phyloP scores from a whole-genome alignment of 495 filamentous ascomycete species.

The Penicillium maclennaniae region DNA sequence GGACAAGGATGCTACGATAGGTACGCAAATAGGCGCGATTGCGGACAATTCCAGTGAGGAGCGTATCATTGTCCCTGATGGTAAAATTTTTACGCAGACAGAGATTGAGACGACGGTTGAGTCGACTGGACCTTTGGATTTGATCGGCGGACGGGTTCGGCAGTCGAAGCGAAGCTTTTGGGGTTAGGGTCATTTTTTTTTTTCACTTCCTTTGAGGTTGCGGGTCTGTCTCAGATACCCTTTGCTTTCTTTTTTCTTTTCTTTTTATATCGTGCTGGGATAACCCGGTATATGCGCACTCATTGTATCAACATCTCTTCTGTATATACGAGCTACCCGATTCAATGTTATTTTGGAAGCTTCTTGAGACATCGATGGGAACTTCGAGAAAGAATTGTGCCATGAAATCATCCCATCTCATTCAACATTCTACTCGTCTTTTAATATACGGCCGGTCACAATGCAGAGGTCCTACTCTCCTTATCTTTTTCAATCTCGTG shows the following conservation, averaged over 20 bases:
- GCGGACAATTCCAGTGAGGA: slow-evolving; percentile 29
- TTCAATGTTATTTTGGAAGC: no score
- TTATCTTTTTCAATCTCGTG: no score
- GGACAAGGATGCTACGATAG: slow-evolving; percentile 15
- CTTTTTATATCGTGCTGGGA: slow-evolving; percentile 1
- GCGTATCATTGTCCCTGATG: slow-evolving; percentile 34
- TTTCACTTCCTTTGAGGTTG: not conserved
- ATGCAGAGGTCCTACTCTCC: no score
- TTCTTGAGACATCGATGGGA: no score
- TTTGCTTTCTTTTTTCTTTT: not conserved
- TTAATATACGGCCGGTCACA: no score
- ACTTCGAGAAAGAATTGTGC: no score
- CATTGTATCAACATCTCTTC: not conserved
- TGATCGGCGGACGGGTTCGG: slow-evolving; percentile 17
- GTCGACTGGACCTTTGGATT: slow-evolving; percentile 14
- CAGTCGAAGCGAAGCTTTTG: slow-evolving; percentile 8
- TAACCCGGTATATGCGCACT: not conserved
- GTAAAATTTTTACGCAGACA: slow-evolving; percentile 36
- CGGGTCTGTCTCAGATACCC: not conserved
- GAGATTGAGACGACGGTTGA: slow-evolving; percentile 39
- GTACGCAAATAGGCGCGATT: slow-evolving; percentile 25
- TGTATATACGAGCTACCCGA: no score
- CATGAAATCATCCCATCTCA: no score
- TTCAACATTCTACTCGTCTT: no score
- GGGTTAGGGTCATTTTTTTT: not conserved